Base-by-base conservation (phyloP, 306 rosid genomes). In the Rosa rugosa region DNA sequence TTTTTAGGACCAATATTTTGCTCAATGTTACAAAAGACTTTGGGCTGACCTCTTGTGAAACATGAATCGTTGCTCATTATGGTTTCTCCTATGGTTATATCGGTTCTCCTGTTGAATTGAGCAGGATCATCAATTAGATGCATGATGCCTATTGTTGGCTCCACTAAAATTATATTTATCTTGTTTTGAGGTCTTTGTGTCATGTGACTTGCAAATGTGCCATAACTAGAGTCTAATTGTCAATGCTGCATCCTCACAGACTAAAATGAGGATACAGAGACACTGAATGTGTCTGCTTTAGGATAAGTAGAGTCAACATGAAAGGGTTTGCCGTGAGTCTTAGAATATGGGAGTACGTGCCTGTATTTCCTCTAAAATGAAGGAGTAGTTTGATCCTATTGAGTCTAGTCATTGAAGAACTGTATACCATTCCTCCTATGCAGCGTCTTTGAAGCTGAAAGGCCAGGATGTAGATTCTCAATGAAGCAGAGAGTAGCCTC, bases 371-470 rank as follows among this genome's bases (percentile, higher is more conserved):
- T 38, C 42, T n/a, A 38, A 56, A 63, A 40, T 57, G 50, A 40
- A 41, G 23, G 38, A 54, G 40, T 40, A 49, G 12, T 66, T 66
- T 38, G 69, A 41, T 41, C 53, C 57, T n/a, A 25, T 17, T 41
- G 78, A 6, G 10, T 45, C 3, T 42, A 36, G n/a, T 44, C 11
- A 44, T 59, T 60, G 12, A 27, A 18, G 31, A 17, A 25, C 45
- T 66, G 5, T 17, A 36, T 66, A 18, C 4, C 23, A 8, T 81
- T 50, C 66, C 59, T 75, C 79, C n/a, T 59, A 64, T 89, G 93
- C 89, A 94, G 98, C 79, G 98, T 94, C 79, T 94, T 94, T 56
- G 97, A 94, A 87, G 97, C 94, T 68, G 85, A 92, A 94, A 89
- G 97, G 75, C 97, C 98, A 0, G 98, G 98, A 77, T 89, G 94